These are phyloP conservation scores for Tanacetum coccineum DNA, from an alignment of 129 eudicot species.

Conservation along the genomic window DNA sequence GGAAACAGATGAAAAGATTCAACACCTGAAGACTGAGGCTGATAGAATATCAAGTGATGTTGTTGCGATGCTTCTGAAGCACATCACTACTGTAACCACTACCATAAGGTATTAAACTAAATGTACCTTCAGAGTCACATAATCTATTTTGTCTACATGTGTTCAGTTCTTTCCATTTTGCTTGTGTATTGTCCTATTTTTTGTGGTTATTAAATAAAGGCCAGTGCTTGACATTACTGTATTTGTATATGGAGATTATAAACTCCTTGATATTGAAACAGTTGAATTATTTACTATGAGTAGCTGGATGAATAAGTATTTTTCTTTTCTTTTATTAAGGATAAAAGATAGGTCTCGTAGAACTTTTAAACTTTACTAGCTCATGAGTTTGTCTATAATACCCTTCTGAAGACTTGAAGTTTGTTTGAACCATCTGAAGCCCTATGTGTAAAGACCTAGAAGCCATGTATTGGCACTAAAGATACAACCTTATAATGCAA, in stretches of 20 bases:
- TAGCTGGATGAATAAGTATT: background rate
- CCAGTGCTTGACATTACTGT: background rate
- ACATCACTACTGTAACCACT: conserved; percentile 33
- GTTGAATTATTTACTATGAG: conserved; percentile 12
- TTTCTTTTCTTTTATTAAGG: background rate
- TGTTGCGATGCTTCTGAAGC: conserved; percentile 63
- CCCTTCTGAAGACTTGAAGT: no score
- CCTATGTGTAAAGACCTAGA: no score
- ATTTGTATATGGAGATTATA: conserved; percentile 14
- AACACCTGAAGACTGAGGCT: conserved; percentile 53
- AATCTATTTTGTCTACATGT: conserved; percentile 16
- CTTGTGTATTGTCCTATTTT: conserved; percentile 19
- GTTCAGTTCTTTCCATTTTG: conserved; percentile 9
- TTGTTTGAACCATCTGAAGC: no score
- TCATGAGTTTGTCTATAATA: no score
- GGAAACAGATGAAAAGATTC: conserved; percentile 66
- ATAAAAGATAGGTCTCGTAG: conserved; percentile 1
- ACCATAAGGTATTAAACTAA: conserved; percentile 27
- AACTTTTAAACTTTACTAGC: no score
- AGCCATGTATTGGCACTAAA: no score
- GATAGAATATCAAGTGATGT: conserved; percentile 64
- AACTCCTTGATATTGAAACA: conserved; percentile 17
- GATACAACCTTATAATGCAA: no score
- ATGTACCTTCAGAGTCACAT: background rate
- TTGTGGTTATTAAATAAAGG: conserved; percentile 22